phyloP scores from a whole-genome alignment of 2,329 filamentous ascomycete genomes.

The Ophiostoma novo-ulmi region DNA sequence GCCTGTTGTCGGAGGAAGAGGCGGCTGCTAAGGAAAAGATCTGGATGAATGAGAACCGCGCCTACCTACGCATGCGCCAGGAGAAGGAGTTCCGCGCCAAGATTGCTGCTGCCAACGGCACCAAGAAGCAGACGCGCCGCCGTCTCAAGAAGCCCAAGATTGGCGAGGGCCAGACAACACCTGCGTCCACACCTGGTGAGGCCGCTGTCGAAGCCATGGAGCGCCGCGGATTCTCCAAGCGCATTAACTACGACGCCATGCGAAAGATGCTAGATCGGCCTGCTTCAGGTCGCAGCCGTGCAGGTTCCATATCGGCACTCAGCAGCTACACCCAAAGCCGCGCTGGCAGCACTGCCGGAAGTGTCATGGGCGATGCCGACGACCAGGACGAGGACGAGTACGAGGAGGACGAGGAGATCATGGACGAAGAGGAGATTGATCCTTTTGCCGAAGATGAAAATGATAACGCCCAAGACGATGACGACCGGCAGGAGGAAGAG shows the following conservation, averaged over 20 bases:
- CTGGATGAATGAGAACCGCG: slow-evolving; percentile 92
- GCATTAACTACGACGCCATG: slow-evolving; percentile 68
- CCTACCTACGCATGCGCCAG: slow-evolving; percentile 83
- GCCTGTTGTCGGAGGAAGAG: slow-evolving; percentile 68
- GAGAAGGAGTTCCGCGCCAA: slow-evolving; percentile 74
- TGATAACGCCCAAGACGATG: slow-evolving; percentile 18
- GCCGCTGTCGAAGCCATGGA: slow-evolving; percentile 66
- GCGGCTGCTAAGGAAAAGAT: slow-evolving; percentile 79
- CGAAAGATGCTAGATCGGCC: slow-evolving; percentile 51
- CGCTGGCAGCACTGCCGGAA: slow-evolving; percentile 33
- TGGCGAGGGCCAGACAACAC: slow-evolving; percentile 61
- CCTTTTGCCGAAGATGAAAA: slow-evolving; percentile 25
- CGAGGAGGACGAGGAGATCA: slow-evolving; percentile 21
- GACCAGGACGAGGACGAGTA: slow-evolving; percentile 24
- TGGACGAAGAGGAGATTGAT: slow-evolving; percentile 25
- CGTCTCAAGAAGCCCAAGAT: slow-evolving; percentile 53
- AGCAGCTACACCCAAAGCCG: slow-evolving; percentile 40
- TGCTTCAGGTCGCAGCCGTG: slow-evolving; percentile 35
- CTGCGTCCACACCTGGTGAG: slow-evolving; percentile 63
- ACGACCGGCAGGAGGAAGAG: slow-evolving; percentile 21
- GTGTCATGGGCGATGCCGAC: slow-evolving; percentile 25
- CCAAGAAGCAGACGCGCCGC: slow-evolving; percentile 35
- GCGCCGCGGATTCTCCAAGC: slow-evolving; percentile 63
- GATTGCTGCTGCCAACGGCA: slow-evolving; percentile 37
- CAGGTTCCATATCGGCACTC: slow-evolving; percentile 45